Evolutionary conservation across 129 eudicot genomes (phyloP).

Genomic region (Escallonia rubra): DNA sequence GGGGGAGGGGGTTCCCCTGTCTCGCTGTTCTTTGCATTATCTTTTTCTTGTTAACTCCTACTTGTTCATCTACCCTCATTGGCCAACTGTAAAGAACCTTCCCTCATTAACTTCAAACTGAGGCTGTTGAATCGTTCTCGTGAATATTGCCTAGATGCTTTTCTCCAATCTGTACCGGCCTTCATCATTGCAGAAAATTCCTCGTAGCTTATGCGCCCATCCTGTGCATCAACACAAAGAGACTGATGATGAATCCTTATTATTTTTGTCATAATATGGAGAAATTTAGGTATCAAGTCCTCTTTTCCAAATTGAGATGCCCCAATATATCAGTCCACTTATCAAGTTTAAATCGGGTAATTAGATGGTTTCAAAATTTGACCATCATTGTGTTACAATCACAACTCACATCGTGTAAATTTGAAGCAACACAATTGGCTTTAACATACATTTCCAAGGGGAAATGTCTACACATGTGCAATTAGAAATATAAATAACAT

Average conservation of each 20-base stretch:
- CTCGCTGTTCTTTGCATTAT: neutral
- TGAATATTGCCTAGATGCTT: constrained; percentile 80
- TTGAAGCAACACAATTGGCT: too few species aligned
- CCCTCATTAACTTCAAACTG: constrained; percentile 56
- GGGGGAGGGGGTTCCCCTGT: neutral
- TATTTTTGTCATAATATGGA: neutral
- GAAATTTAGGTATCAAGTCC: neutral
- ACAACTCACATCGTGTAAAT: too few species aligned
- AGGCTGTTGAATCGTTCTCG: constrained; percentile 64
- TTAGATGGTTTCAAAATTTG: neutral
- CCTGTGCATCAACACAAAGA: constrained; percentile 34
- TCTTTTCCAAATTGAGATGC: neutral
- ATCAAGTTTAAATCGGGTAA: too few species aligned
- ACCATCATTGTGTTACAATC: neutral
- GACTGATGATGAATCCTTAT: neutral
- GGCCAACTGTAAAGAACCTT: constrained; percentile 48
- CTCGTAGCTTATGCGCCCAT: constrained; percentile 78
- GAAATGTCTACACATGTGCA: too few species aligned
- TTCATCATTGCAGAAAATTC: constrained; percentile 90
- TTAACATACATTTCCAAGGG: too few species aligned
- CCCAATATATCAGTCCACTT: neutral
- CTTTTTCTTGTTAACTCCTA: neutral
- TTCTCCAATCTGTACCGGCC: constrained; percentile 88
- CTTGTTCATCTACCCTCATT: constrained; percentile 25
- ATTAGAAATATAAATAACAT: too few species aligned